phyloP scores from a whole-genome alignment of 495 filamentous ascomycete species.

The Daldinia caldariorum region DNA sequence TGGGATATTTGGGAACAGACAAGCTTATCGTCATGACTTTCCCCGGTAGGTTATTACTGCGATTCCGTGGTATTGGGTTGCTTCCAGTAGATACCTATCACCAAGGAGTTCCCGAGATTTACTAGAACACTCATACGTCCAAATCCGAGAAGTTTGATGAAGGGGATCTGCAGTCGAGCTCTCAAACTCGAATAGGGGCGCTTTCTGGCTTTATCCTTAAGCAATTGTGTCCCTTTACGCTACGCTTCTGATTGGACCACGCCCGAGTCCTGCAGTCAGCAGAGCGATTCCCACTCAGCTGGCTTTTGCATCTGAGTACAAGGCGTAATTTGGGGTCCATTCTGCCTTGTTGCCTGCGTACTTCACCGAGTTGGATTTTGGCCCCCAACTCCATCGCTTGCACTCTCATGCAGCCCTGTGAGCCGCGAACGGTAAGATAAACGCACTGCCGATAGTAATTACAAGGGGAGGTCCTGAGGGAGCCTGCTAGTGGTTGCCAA shows the following conservation, averaged over 20 bases:
- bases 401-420: slow-evolving; percentile 49
- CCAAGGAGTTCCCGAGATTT: slow-evolving; percentile 28
- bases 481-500: slow-evolving; percentile 48
- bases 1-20: slow-evolving; percentile 8
- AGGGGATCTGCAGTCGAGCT: slow-evolving; percentile 38
- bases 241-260: slow-evolving; percentile 46
- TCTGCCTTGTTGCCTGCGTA: slow-evolving; percentile 54
- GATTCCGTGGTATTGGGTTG: slow-evolving; percentile 25
- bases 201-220: slow-evolving; percentile 40
- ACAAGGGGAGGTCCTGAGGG: slow-evolving; percentile 44
- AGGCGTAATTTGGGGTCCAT: slow-evolving; percentile 49
- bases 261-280: slow-evolving; percentile 52
- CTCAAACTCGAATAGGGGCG: slow-evolving; percentile 40
- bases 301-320: slow-evolving; percentile 42
- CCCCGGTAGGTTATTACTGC: slow-evolving; percentile 14
- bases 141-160: slow-evolving; percentile 42
- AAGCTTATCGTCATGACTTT: not conserved
- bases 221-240: slow-evolving; percentile 25
- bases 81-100: slow-evolving; percentile 7
- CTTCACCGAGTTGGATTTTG: slow-evolving; percentile 50
- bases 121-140: slow-evolving; percentile 43
- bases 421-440: slow-evolving; percentile 49
- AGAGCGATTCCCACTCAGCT: slow-evolving; percentile 49
- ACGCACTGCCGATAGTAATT: slow-evolving; percentile 47
- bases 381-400: slow-evolving; percentile 49